Percentiles rank a stretch among this genome's conserved stretches.
phyloP scores from a whole-genome alignment of 2,329 filamentous ascomycete genomes.

The Trichoderma sp. region DNA sequence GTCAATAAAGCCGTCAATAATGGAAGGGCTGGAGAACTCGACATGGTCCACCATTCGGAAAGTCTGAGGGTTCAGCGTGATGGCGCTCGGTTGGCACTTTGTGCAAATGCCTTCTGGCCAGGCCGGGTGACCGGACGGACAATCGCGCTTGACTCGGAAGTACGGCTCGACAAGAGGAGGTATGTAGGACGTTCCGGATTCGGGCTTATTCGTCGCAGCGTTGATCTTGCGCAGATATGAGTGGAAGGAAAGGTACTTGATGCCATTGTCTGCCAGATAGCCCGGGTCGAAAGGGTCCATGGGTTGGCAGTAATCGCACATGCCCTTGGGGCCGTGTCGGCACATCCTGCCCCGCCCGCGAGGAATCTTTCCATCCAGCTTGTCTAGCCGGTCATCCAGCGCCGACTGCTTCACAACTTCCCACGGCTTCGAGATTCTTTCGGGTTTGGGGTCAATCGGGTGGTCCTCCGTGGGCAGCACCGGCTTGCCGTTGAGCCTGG shows the following conservation, averaged over 20 bases:
- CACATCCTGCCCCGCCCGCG: slow-evolving; percentile 86
- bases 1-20: slow-evolving; percentile 88
- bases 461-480: slow-evolving; percentile 69
- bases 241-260: slow-evolving; percentile 98
- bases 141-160: slow-evolving; percentile 84
- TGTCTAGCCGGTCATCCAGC: slow-evolving; percentile 85
- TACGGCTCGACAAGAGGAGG: slow-evolving; percentile 91
- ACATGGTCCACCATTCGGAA: slow-evolving; percentile 99
- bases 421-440: slow-evolving; percentile 60
- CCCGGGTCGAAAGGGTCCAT: slow-evolving; percentile 89
- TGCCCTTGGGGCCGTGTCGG: slow-evolving; percentile 91
- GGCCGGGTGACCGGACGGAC: slow-evolving; percentile 86
- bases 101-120: slow-evolving; percentile 98
- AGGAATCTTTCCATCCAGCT: slow-evolving; percentile 84
- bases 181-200: slow-evolving; percentile 92
- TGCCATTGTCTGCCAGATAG: slow-evolving; percentile 92
- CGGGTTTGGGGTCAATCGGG: slow-evolving; percentile 71
- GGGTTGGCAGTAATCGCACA: slow-evolving; percentile 99
- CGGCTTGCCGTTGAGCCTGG: slow-evolving; percentile 76
- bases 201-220: slow-evolving; percentile 92
- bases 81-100: slow-evolving; percentile 96
- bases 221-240: slow-evolving; percentile 94
- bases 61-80: slow-evolving; percentile 88
- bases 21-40: slow-evolving; percentile 81
- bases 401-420: slow-evolving; percentile 86